A percentile compares a stretch with the other conserved stretches of the same genome.
phyloP scores from a whole-genome alignment of 768 basidiomycete species.

The Hericium coralloides region DNA sequence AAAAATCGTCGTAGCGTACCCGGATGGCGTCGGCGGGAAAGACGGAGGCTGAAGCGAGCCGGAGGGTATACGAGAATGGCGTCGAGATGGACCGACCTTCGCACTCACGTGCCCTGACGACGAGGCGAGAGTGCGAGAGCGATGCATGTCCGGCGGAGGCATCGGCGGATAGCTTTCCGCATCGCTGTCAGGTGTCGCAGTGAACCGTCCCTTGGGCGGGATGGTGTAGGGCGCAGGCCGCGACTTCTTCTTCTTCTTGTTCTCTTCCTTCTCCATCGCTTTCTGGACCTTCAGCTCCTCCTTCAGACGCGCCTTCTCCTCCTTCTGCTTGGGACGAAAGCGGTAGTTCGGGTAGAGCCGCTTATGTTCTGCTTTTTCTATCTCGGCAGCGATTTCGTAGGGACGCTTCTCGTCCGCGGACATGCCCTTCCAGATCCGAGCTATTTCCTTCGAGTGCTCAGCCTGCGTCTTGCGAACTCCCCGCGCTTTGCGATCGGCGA shows the following conservation, averaged over 20 bases:
- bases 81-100: not conserved
- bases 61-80: not conserved
- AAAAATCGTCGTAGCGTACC: not conserved
- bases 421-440: slow-evolving; percentile 32
- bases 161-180: not conserved
- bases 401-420: slow-evolving; percentile 20
- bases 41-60: not conserved
- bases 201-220: not conserved
- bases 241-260: not conserved
- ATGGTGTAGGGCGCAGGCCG: not conserved
- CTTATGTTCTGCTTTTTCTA: slow-evolving; percentile 10
- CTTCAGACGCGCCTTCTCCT: slow-evolving; percentile 10
- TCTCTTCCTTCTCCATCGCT: slow-evolving; percentile 3
- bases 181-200: not conserved
- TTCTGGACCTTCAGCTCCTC: slow-evolving; percentile 8
- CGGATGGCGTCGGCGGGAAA: not conserved
- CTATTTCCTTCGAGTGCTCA: slow-evolving; percentile 33
- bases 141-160: not conserved
- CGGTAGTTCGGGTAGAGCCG: slow-evolving; percentile 12
- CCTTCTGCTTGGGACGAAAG: slow-evolving; percentile 11
- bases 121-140: not conserved
- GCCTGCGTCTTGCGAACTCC: slow-evolving; percentile 25
- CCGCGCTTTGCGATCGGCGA: slow-evolving; percentile 23
- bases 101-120: not conserved
- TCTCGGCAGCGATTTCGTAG: slow-evolving; percentile 8